Evolutionary conservation across 176 grass and related monocot genomes (phyloP).

Genomic region (Juncus inflexus): DNA sequence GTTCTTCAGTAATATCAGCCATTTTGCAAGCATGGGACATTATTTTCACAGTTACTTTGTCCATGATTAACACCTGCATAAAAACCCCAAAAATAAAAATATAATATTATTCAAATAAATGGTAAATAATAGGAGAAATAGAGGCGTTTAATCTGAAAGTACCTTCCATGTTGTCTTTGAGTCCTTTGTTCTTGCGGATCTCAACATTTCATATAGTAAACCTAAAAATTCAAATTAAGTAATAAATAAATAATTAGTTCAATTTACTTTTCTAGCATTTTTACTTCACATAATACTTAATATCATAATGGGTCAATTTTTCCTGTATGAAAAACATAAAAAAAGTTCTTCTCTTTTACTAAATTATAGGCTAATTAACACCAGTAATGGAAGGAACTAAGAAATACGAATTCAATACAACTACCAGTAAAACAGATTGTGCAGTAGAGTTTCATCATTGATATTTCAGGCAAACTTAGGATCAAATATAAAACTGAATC

Average conservation of each 20-base stretch:
- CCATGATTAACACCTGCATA: constrained; percentile 90
- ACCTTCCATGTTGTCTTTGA: constrained; percentile 86
- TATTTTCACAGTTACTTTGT: constrained; percentile 78
- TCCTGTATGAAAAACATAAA: too few species aligned
- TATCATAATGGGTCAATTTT: too few species aligned
- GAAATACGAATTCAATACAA: background rate
- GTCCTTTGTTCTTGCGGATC: constrained; percentile 44
- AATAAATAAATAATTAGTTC: too few species aligned
- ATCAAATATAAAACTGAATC: background rate
- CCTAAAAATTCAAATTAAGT: constrained; percentile 24
- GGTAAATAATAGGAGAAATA: constrained; percentile 8
- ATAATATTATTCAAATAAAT: background rate
- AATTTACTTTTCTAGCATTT: too few species aligned
- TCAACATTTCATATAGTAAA: constrained; percentile 67
- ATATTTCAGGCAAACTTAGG: too few species aligned
- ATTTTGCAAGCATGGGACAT: constrained; percentile 82
- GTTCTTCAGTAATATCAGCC: constrained; percentile 81
- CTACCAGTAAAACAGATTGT: background rate
- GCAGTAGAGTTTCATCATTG: too few species aligned
- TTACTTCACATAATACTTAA: too few species aligned
- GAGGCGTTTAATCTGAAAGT: constrained; percentile 16
- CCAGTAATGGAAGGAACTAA: too few species aligned
- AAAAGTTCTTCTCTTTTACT: too few species aligned
- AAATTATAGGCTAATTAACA: too few species aligned
- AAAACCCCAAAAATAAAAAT: constrained; percentile 13